Evolutionary conservation across 129 eudicot species (phyloP), one percentile per base, ranked within the genome.

Genomic region (Artemisia tridentata): DNA sequence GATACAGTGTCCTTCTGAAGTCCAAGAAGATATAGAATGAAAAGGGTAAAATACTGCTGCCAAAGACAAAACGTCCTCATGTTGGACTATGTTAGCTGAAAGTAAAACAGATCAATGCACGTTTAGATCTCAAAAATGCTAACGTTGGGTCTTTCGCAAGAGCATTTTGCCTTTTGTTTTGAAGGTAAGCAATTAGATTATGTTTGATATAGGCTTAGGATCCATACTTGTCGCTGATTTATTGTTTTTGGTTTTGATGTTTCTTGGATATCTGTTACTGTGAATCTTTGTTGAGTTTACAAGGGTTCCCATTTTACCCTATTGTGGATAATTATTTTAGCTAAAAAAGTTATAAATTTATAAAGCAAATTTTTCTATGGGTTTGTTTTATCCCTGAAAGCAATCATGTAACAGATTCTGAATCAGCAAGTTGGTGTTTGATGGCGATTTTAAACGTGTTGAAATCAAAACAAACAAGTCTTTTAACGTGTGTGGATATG

Each of bases 1-100:
- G 69, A 92, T 93, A n/a, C 88, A 72, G 58, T 85, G 92, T 80
- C 95, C 98, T 45, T 78, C 85, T 7, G 90, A 85, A 72, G 80
- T 84, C 20, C 87, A 75, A 72, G 88, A 78, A 57, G 97, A 85
- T 65, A 66, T 81, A 25, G 88, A 86, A 74, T 84, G 79, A 83
- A 69, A 67, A 43, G 51, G 76, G 80, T 51, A 16, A 69, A 80
- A 74, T 75, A 80, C 77, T 74, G 46, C 3, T 19, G 73, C 64
- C 76, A 74, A 74, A 75, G 84, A 75, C 38, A 7, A 11, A 17
- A 41, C 66, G 19, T 65, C 13, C 34, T 60, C 48, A 72, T 74
- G 72, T 74, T 51, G 34, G 55, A 38, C 50, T 65, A 68, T 53
- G 54, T 19, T 64, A 19, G 66, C 57, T 0, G 53, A 64, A 64